Evolutionary conservation across 163 green algal genomes (phyloP).

Genomic region (Trebouxia gelatinosa): DNA sequence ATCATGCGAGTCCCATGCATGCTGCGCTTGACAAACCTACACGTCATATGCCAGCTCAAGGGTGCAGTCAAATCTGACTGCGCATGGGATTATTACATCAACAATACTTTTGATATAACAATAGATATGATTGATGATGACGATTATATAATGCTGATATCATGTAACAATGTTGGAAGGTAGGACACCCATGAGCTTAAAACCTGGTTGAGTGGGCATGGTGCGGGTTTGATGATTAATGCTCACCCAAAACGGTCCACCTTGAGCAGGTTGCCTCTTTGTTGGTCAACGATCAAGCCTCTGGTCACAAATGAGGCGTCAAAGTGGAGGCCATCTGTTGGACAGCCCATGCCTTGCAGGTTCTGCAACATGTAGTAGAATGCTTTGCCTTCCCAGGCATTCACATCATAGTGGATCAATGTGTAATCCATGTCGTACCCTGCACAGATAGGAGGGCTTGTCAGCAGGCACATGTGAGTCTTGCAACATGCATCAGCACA

Average conservation of each 20-base stretch:
- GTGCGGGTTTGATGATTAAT: too few relatives aligned
- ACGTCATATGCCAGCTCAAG: not conserved
- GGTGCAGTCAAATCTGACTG: not conserved
- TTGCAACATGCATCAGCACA: too few relatives aligned
- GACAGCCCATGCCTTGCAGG: constrained; percentile 65
- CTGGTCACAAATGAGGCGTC: constrained; percentile 84
- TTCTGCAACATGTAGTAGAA: constrained; percentile 82
- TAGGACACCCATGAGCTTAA: too few relatives aligned
- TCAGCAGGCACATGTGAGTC: too few relatives aligned
- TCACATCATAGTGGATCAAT: constrained; percentile 90
- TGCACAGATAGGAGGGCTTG: too few relatives aligned
- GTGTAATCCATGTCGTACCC: constrained; percentile 74
- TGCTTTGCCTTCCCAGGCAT: constrained; percentile 86
- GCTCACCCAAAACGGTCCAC: constrained; percentile 71
- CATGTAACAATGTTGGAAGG: too few relatives aligned
- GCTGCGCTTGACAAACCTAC: constrained; percentile 83
- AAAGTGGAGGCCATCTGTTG: constrained; percentile 73
- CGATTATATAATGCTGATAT: too few relatives aligned
- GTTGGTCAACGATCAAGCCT: constrained; percentile 88
- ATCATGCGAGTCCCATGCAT: constrained; percentile 94
- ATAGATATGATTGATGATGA: too few relatives aligned
- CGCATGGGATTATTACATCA: not conserved
- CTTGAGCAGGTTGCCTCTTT: constrained; percentile 83
- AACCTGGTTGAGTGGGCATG: too few relatives aligned
- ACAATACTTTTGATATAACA: too few relatives aligned